A percentile compares a stretch with the other conserved stretches of the same genome.
phyloP scores from a whole-genome alignment of 257 asterid genomes.

The Plectranthus barbatus region DNA sequence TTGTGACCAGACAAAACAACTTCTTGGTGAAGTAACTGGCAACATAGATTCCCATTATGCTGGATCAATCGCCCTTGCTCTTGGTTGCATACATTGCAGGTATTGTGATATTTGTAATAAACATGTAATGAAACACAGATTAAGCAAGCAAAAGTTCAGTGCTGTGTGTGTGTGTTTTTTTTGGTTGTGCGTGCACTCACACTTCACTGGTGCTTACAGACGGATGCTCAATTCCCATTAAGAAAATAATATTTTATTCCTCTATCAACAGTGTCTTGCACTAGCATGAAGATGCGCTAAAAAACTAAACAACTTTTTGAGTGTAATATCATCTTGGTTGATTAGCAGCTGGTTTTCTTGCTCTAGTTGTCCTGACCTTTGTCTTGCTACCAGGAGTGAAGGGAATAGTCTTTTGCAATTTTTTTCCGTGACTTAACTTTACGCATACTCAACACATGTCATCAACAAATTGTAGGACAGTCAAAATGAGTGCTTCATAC shows the following conservation, averaged over 20 bases:
- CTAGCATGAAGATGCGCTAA: not conserved
- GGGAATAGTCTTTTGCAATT: not conserved
- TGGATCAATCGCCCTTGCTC: conserved; percentile 88
- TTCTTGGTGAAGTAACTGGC: conserved; percentile 63
- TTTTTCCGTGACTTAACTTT: not conserved
- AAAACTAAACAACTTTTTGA: not conserved
- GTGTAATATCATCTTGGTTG: not conserved
- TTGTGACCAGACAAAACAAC: conserved; percentile 69
- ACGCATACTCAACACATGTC: conserved; percentile 4
- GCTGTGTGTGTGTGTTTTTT: conserved; percentile 2
- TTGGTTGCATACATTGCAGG: conserved; percentile 98
- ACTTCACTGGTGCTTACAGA: not conserved
- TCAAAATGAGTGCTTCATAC: not conserved
- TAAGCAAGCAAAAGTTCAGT: conserved; percentile 5
- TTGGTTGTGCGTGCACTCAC: not conserved
- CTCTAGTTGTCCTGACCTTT: not conserved
- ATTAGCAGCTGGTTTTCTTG: conserved; percentile 1
- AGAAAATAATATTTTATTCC: not conserved
- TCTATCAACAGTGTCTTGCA: not conserved
- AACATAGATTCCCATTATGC: conserved; percentile 57
- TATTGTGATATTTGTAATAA: conserved; percentile 23
- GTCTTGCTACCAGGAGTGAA: conserved; percentile 9
- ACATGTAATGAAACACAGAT: conserved; percentile 3
- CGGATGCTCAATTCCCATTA: not conserved
- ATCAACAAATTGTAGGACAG: not conserved